Percentiles rank a stretch among this genome's conserved stretches.
Evolutionary conservation across 306 rosid genomes (phyloP).

Genomic region (Pueraria montana): DNA sequence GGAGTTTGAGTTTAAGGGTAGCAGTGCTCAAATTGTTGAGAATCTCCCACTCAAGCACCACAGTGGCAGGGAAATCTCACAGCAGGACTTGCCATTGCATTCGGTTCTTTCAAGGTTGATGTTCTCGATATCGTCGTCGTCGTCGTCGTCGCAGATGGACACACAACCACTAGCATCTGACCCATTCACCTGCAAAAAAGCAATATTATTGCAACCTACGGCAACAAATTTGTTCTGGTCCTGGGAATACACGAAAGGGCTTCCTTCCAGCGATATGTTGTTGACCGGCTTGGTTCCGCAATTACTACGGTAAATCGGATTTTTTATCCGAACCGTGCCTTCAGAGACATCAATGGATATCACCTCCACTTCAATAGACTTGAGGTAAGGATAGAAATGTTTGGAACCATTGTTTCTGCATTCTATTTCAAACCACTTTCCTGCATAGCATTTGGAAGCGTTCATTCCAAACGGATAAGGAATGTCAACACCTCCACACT

Average conservation of each 20-base stretch:
- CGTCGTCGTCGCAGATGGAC: slow-evolving; percentile 46
- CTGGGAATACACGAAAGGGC: slow-evolving; percentile 50
- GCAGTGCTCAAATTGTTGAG: too few relatives aligned
- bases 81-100: slow-evolving; percentile 36
- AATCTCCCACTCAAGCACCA: slow-evolving; percentile 30
- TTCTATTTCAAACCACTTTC: slow-evolving; percentile 52
- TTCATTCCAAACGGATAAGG: slow-evolving; percentile 63
- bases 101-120: fast-evolving
- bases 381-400: not conserved
- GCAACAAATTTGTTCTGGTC: not conserved
- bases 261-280: not conserved
- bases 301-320: slow-evolving; percentile 43
- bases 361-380: slow-evolving; percentile 28
- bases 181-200: not conserved
- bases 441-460: slow-evolving; percentile 31
- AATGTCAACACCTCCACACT: slow-evolving; percentile 45
- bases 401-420: slow-evolving; percentile 9
- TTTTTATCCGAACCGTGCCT: not conserved
- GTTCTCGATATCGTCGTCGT: not conserved
- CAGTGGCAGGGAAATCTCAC: not conserved
- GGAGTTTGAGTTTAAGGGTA: not conserved
- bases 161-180: slow-evolving; percentile 37
- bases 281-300: not conserved
- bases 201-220: slow-evolving; percentile 36
- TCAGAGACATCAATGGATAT: not conserved